phyloP scores from a whole-genome alignment of 225 moss, liverwort and hornwort species.

The Sphagnum tenellum region DNA sequence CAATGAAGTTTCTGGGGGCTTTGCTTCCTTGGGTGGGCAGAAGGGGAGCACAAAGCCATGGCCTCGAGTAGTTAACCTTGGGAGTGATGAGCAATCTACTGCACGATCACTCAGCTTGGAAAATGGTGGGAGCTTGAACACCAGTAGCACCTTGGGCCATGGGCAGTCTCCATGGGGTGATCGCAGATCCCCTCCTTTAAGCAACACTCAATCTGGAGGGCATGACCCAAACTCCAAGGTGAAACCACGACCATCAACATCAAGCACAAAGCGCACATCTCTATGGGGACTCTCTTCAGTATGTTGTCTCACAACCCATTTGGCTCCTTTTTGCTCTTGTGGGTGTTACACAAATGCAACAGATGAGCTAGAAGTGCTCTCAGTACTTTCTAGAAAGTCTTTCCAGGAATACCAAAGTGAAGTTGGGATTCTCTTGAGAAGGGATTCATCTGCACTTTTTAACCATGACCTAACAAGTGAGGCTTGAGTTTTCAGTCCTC shows the following conservation, averaged over 20 bases:
- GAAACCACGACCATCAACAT: conserved; percentile 50
- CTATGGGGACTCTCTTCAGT: conserved; percentile 70
- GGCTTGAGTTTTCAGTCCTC: not conserved
- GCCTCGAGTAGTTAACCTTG: conserved; percentile 49
- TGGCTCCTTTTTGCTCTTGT: not conserved
- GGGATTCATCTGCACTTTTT: too few relatives aligned
- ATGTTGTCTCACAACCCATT: conserved; percentile 11
- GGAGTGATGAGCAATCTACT: conserved; percentile 51
- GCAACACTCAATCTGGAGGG: conserved; percentile 53
- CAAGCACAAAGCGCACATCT: conserved; percentile 62
- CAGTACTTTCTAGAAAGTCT: not conserved
- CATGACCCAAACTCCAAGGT: conserved; percentile 30
- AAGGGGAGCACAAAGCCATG: conserved; percentile 53
- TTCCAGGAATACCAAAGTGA: not conserved
- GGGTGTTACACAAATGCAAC: not conserved
- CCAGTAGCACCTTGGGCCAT: conserved; percentile 22
- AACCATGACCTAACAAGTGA: not conserved
- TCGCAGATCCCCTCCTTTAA: conserved; percentile 61
- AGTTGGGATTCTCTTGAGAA: not conserved
- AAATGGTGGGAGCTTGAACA: conserved; percentile 43
- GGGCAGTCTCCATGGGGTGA: conserved; percentile 63
- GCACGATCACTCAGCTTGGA: conserved; percentile 46
- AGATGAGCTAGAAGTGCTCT: not conserved
- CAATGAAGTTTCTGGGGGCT: conserved; percentile 63
- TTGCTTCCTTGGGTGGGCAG: conserved; percentile 35